A percentile compares a stretch with the other conserved stretches of the same genome.
phyloP scores from a whole-genome alignment of 2,329 filamentous ascomycete species.

The Cladosporium halotolerans region DNA sequence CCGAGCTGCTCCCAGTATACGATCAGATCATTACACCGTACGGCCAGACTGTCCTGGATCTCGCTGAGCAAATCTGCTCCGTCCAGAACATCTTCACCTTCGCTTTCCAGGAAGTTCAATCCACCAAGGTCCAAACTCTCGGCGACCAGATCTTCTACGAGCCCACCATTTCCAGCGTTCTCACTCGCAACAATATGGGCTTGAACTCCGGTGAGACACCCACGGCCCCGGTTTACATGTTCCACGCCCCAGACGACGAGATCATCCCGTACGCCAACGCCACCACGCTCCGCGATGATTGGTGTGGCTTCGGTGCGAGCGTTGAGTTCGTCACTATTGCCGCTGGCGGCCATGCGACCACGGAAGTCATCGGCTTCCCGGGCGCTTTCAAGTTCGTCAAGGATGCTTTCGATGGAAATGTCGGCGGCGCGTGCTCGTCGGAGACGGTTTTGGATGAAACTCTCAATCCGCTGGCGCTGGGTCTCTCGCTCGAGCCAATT shows the following conservation, averaged over 20 bases:
- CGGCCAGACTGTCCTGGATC: conserved; percentile 15
- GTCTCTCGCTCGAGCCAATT: conserved; percentile 23
- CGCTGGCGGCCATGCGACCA: conserved; percentile 23
- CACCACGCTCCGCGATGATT: conserved; percentile 18
- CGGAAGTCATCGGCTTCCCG: conserved; percentile 22
- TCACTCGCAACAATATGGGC: conserved; percentile 22
- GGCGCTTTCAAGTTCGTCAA: conserved; percentile 21
- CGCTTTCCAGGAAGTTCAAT: conserved; percentile 10
- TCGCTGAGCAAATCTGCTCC: conserved; percentile 20
- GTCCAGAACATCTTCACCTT: conserved; percentile 20
- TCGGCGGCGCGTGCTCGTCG: conserved; percentile 17
- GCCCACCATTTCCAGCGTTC: conserved; percentile 16
- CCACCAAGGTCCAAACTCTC: not conserved
- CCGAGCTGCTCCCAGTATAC: conserved; percentile 17
- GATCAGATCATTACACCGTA: conserved; percentile 18
- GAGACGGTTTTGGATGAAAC: conserved; percentile 16
- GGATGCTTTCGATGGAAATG: conserved; percentile 21
- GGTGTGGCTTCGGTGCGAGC: conserved; percentile 24
- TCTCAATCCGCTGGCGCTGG: conserved; percentile 21
- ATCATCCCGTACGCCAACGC: conserved; percentile 27
- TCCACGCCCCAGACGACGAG: conserved; percentile 23
- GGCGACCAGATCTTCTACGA: conserved; percentile 22
- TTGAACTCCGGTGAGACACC: conserved; percentile 19
- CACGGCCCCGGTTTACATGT: conserved; percentile 24
- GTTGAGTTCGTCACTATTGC: conserved; percentile 24